These are phyloP conservation scores for Castanopsis chinensis DNA, from an alignment of 306 rosid genomes.

Conservation along the genomic window DNA sequence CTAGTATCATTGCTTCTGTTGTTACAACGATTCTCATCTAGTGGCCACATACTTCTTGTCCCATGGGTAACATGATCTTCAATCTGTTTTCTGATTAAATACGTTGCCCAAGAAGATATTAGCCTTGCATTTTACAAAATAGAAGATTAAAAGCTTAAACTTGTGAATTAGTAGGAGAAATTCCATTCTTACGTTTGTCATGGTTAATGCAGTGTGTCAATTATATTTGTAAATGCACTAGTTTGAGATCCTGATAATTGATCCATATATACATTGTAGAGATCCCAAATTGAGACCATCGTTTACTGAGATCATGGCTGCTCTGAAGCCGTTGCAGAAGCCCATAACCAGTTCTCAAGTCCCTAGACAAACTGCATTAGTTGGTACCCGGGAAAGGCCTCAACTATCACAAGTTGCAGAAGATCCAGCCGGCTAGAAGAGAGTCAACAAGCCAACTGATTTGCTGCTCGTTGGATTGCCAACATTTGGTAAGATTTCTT, in stretches of 20 bases:
- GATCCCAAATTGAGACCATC: constrained; percentile 91
- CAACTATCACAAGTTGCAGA: constrained; percentile 40
- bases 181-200: background rate
- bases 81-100: background rate
- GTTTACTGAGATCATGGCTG: constrained; percentile 89
- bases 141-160: background rate
- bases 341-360: constrained; percentile 54
- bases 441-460: constrained; percentile 36
- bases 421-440: constrained; percentile 36
- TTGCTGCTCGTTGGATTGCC: constrained; percentile 38
- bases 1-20: no score
- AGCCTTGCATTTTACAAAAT: background rate
- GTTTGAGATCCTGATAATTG: constrained; percentile 5
- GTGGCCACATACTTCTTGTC: background rate
- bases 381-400: constrained; percentile 27
- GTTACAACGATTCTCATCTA: background rate
- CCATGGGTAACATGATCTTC: background rate
- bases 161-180: background rate
- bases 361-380: constrained; percentile 38
- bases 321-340: constrained; percentile 85
- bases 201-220: constrained; percentile 4
- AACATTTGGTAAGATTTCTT: constrained; percentile 41
- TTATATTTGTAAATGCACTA: background rate
- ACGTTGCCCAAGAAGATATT: background rate
- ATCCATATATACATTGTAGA: constrained; percentile 44